Evolutionary conservation across 352 stramenopile genomes (phyloP).

Genomic region (Phytopythium boreale): DNA sequence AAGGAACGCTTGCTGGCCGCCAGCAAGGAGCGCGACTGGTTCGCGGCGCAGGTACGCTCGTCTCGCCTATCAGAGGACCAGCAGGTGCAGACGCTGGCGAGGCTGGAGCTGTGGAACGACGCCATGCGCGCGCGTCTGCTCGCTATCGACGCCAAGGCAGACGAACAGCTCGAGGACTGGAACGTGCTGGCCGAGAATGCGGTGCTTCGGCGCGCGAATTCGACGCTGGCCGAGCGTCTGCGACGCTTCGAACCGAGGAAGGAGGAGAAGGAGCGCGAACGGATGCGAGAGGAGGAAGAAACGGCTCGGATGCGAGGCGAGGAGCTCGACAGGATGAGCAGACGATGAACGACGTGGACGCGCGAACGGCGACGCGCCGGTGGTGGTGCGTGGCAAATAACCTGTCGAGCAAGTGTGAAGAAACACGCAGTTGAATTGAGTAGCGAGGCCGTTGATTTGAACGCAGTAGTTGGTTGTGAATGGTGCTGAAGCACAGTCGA

Average conservation of each 20-base stretch:
- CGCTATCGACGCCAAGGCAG: neutral
- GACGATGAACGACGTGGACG: neutral
- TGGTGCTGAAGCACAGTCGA: too few relatives aligned
- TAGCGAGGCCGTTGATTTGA: too few relatives aligned
- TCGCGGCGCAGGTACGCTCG: neutral
- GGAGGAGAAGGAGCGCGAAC: neutral
- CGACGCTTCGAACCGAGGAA: neutral
- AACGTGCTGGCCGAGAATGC: neutral
- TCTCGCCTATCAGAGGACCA: neutral
- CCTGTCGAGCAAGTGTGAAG: too few relatives aligned
- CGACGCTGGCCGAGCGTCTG: neutral
- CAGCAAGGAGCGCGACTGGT: neutral
- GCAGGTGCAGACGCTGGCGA: neutral
- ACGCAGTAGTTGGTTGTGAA: too few relatives aligned
- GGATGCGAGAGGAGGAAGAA: neutral
- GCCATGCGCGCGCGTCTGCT: neutral
- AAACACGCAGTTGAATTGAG: too few relatives aligned
- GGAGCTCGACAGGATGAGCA: neutral
- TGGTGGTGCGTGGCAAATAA: too few relatives aligned
- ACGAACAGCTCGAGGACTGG: neutral
- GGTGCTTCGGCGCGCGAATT: neutral
- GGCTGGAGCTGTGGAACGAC: neutral
- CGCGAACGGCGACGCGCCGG: too few relatives aligned
- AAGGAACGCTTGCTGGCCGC: neutral
- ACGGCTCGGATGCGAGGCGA: neutral